Conservation (phyloP, 257 asterid species). For the Galeopsis tetrahit region DNA sequence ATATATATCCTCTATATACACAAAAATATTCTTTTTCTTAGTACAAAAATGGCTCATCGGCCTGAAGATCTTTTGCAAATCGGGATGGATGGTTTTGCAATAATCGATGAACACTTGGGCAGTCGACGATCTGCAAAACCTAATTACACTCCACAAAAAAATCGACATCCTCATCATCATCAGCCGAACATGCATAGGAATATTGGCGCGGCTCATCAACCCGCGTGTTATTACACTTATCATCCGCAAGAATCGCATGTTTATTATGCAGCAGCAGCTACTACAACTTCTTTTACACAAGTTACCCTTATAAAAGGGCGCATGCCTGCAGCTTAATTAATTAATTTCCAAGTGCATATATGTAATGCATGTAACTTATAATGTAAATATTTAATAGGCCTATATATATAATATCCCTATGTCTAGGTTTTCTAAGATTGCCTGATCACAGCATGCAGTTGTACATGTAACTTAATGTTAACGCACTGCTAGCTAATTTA, state of each 20-base stretch:
- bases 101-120: slow-evolving; percentile 34
- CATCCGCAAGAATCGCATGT: slow-evolving; percentile 35
- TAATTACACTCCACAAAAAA: slow-evolving; percentile 11
- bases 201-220: slow-evolving; percentile 13
- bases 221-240: slow-evolving; percentile 18
- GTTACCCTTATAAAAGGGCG: slow-evolving; percentile 15
- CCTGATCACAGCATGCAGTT: too few relatives aligned
- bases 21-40: too few relatives aligned
- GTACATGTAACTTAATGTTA: too few relatives aligned
- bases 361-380: too few relatives aligned
- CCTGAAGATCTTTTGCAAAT: slow-evolving; percentile 36
- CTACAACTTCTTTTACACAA: slow-evolving; percentile 27
- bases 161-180: slow-evolving; percentile 12
- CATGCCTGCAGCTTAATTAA: neutral
- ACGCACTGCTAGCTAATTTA: too few relatives aligned
- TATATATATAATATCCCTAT: too few relatives aligned
- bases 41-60: slow-evolving; percentile 42
- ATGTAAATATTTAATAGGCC: too few relatives aligned
- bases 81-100: slow-evolving; percentile 45
- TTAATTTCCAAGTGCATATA: neutral
- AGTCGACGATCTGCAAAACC: slow-evolving; percentile 25
- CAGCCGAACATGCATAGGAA: slow-evolving; percentile 5
- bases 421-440: too few relatives aligned
- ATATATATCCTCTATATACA: too few relatives aligned
- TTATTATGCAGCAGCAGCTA: neutral